phyloP scores from a whole-genome alignment of 2,329 filamentous ascomycete species.

The Hymenoscyphus repandus region DNA sequence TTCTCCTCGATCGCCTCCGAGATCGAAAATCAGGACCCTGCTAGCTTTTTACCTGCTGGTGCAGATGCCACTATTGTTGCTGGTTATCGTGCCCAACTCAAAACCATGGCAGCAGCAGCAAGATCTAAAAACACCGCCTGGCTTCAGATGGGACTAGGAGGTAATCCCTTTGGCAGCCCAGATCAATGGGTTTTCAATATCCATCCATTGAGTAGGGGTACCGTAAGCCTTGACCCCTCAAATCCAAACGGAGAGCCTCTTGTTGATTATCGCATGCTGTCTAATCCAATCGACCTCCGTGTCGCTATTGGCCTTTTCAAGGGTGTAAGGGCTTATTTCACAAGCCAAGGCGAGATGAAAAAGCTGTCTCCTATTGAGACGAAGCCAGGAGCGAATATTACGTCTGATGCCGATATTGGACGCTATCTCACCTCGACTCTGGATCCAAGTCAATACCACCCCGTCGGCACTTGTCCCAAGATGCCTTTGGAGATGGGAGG shows the following conservation, averaged over 20 bases:
- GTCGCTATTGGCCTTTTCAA: constrained; percentile 25
- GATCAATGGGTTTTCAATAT: background rate
- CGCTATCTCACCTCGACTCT: constrained; percentile 28
- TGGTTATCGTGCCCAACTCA: constrained; percentile 5
- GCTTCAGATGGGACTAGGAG: constrained; percentile 5
- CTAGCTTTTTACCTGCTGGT: background rate
- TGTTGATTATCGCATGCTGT: constrained; percentile 33
- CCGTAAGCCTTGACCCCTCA: constrained; percentile 26
- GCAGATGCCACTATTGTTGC: constrained; percentile 3
- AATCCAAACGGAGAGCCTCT: constrained; percentile 27
- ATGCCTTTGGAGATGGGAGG: constrained; percentile 11
- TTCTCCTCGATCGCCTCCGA: background rate
- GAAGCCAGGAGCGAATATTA: constrained; percentile 25
- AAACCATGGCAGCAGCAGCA: background rate
- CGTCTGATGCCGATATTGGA: constrained; percentile 21
- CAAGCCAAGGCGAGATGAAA: constrained; percentile 26
- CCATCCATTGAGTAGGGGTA: constrained; percentile 33
- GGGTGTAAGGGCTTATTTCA: background rate
- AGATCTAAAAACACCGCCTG: constrained; percentile 7
- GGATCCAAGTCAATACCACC: constrained; percentile 33
- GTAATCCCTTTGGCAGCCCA: background rate
- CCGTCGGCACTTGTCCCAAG: constrained; percentile 30
- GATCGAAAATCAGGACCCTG: background rate
- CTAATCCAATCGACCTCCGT: constrained; percentile 34
- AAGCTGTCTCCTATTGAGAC: constrained; percentile 29